Evolutionary conservation across 768 basidiomycete species (phyloP).

Genomic region (Suillus placidus): DNA sequence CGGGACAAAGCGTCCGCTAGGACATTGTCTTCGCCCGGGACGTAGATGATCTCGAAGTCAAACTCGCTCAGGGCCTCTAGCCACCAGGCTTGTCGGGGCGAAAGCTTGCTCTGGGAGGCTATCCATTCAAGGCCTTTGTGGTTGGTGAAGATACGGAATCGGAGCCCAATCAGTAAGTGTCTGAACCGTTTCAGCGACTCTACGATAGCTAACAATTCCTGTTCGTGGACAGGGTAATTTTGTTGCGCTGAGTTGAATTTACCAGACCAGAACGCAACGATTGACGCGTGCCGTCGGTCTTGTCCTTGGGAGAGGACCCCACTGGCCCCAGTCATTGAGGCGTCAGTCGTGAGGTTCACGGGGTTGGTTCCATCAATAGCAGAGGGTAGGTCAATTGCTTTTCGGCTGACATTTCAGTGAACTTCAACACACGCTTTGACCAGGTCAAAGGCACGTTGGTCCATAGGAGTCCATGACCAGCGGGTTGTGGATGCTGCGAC

Average conservation of each 20-base stretch:
- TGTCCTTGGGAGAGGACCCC: conserved; percentile 5
- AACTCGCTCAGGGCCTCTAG: conserved; percentile 32
- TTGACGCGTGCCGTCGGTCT: too few relatives aligned
- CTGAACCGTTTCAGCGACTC: conserved; percentile 33
- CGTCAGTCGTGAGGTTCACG: too few relatives aligned
- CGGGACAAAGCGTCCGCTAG: conserved; percentile 30
- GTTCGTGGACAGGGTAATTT: conserved; percentile 30
- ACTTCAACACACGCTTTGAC: too few relatives aligned
- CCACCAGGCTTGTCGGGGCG: conserved; percentile 25
- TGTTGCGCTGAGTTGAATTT: conserved; percentile 33
- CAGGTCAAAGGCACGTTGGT: too few relatives aligned
- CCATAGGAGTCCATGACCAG: too few relatives aligned
- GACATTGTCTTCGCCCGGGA: conserved; percentile 18
- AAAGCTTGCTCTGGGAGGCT: conserved; percentile 18
- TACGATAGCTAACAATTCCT: conserved; percentile 23
- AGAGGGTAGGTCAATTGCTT: too few relatives aligned
- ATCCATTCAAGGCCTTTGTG: conserved; percentile 35
- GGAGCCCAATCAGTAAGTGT: conserved; percentile 23
- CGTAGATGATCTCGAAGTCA: conserved; percentile 27
- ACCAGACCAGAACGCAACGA: conserved; percentile 24
- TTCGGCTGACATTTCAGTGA: too few relatives aligned
- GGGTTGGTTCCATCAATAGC: accelerated
- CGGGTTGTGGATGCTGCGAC: too few relatives aligned
- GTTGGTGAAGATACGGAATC: conserved; percentile 27
- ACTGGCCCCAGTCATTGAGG: too few relatives aligned